Conservation (phyloP, 2,329 filamentous ascomycete species). For the Seiridium cupressi region DNA sequence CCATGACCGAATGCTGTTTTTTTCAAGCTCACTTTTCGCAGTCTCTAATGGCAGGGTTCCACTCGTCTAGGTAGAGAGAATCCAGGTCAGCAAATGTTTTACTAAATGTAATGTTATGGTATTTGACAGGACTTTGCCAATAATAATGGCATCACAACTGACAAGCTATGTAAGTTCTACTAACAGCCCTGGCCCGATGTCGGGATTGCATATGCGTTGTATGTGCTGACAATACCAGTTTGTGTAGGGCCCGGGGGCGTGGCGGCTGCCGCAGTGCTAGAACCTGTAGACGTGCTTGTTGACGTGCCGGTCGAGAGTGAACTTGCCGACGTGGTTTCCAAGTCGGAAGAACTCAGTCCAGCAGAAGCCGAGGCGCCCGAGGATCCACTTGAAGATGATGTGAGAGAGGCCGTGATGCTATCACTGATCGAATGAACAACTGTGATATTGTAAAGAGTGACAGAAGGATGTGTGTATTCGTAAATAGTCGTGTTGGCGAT, state of each 20-base stretch:
- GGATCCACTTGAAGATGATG: too few relatives aligned
- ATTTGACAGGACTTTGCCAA: not conserved
- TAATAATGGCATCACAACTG: not conserved
- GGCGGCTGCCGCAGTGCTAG: not conserved
- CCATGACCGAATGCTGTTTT: not conserved
- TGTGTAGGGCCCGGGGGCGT: conserved; percentile 22
- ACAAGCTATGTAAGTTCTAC: too few relatives aligned
- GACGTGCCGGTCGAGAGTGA: too few relatives aligned
- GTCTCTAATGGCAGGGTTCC: not conserved
- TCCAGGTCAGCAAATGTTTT: not conserved
- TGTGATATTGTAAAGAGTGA: not conserved
- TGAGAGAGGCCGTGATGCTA: too few relatives aligned
- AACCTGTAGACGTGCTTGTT: too few relatives aligned
- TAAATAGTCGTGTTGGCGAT: not conserved
- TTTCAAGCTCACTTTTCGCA: not conserved
- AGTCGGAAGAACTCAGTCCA: not conserved
- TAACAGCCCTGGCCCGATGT: conserved; percentile 20
- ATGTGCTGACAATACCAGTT: conserved; percentile 20
- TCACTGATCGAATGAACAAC: too few relatives aligned
- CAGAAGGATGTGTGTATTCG: conserved; percentile 2
- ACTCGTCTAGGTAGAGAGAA: not conserved
- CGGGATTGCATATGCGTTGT: conserved; percentile 23
- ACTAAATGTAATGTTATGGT: too few relatives aligned
- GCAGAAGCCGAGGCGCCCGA: too few relatives aligned
- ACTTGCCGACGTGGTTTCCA: too few relatives aligned